Evolutionary conservation across 2,329 filamentous ascomycete species (phyloP), one percentile per base, ranked within the genome.

Genomic region (Monilinia fructicola): DNA sequence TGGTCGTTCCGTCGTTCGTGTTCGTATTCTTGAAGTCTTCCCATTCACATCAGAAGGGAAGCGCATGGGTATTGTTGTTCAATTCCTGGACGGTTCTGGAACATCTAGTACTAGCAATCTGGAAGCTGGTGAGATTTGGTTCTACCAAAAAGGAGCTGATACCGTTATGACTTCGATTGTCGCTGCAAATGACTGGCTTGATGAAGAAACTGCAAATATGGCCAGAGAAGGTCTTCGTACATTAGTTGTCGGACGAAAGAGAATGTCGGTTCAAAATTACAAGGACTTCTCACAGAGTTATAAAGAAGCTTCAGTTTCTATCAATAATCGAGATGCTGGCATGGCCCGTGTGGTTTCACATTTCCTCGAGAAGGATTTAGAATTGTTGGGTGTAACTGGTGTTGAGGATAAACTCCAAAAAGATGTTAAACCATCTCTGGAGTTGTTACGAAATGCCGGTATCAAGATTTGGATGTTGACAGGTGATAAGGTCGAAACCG

Each of bases 401-500:
- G 95, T 99, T 0, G 96, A 99, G 78, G 95, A 99, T 79, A 97
- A 96, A 76, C 85, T 99, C 16, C 95, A 99, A 77, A 89, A 89
- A 70, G 93, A 98, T 74, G 95, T 99, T 75, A 99, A 98, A 77
- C 91, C 94, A 1, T 97, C 93, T 0, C 83, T 99, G 7, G 96
- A 99, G 78, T 86, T 99, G 6, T 85, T 99, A 63, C 91, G 95
- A 71, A 99, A 99, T 74, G 95, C 95, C 0, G 95, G 95, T 35
- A 95, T 99, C 79, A 98, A 98, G 78, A 98, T 99, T 61, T 99
- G 95, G 95, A 99, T 99, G 95, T 83, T 99, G 76, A 99, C 95
- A 0, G 95, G 95, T 56, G 95, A 99, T 82, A 99, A 99, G 79
- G 92, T 99, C 3, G 95, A 99, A 79, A 99, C 95, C 18, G 95